Evolutionary conservation across 305 asterid genomes (phyloP).

Genomic region (Caryopteris hybrid): DNA sequence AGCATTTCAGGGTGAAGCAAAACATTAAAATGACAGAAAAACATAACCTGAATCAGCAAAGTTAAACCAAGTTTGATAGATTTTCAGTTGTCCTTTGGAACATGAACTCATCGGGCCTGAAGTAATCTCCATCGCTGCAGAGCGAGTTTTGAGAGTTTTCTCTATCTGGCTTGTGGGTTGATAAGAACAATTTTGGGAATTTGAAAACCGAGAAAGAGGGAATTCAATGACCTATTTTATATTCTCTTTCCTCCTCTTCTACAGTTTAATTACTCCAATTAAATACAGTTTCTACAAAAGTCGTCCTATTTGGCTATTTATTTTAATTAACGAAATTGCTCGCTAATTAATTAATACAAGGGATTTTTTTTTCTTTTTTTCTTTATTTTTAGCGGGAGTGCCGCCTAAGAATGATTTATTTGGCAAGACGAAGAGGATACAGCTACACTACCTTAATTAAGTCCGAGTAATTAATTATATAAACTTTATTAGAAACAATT

Average conservation of each 20-base stretch:
- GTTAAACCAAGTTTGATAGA: constrained; percentile 71
- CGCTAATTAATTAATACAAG: not conserved
- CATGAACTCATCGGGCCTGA: constrained; percentile 35
- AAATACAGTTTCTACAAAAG: constrained; percentile 14
- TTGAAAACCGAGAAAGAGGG: constrained; percentile 47
- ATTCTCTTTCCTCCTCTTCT: constrained; percentile 16
- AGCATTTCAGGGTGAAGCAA: no score
- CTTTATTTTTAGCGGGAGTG: no score
- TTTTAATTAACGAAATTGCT: not conserved
- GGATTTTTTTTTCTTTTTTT: no score
- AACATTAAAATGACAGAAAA: no score
- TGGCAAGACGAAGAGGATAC: no score
- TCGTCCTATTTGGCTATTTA: not conserved
- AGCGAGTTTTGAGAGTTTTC: not conserved
- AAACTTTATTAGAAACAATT: no score
- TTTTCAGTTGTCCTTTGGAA: constrained; percentile 45
- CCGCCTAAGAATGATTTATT: no score
- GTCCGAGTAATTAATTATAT: no score
- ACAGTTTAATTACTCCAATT: constrained; percentile 9
- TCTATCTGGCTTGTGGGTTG: not conserved
- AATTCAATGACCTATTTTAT: constrained; percentile 20
- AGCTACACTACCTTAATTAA: no score
- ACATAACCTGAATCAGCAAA: constrained; percentile 71
- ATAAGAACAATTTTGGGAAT: constrained; percentile 19
- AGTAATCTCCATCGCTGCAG: constrained; percentile 34